Evolutionary conservation across 352 stramenopile genomes (phyloP).

Genomic region (Peronospora destructor): DNA sequence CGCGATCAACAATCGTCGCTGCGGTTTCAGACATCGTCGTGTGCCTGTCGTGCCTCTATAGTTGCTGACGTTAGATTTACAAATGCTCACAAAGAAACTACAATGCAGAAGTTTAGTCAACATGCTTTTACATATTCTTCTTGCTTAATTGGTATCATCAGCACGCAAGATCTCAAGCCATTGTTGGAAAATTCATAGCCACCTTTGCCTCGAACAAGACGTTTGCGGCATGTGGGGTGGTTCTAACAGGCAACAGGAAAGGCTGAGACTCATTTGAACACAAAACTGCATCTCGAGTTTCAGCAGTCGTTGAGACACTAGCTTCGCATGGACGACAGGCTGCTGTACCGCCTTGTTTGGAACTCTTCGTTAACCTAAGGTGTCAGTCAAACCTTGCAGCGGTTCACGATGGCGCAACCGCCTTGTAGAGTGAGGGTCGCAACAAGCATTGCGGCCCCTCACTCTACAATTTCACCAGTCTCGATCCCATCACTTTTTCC

Average conservation of each 20-base stretch:
- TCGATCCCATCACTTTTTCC: background rate
- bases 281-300: background rate
- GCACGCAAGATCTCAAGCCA: background rate
- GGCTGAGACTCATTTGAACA: background rate
- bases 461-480: constrained; percentile 18
- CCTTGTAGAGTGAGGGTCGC: background rate
- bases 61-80: background rate
- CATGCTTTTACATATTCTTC: background rate
- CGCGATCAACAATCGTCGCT: background rate
- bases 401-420: constrained; percentile 8
- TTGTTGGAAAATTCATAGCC: background rate
- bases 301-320: background rate
- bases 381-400: constrained; percentile 1
- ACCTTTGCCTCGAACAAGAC: background rate
- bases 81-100: background rate
- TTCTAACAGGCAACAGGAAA: background rate
- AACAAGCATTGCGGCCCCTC: background rate
- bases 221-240: background rate
- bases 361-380: constrained; percentile 8
- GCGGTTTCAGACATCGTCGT: background rate
- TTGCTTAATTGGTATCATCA: background rate
- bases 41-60: background rate
- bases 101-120: background rate
- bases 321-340: constrained; percentile 2
- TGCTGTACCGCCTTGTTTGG: background rate